These are phyloP conservation scores for Xylaria sp. DNA, from an alignment of 2,329 filamentous ascomycete species.

Conservation along the genomic window DNA sequence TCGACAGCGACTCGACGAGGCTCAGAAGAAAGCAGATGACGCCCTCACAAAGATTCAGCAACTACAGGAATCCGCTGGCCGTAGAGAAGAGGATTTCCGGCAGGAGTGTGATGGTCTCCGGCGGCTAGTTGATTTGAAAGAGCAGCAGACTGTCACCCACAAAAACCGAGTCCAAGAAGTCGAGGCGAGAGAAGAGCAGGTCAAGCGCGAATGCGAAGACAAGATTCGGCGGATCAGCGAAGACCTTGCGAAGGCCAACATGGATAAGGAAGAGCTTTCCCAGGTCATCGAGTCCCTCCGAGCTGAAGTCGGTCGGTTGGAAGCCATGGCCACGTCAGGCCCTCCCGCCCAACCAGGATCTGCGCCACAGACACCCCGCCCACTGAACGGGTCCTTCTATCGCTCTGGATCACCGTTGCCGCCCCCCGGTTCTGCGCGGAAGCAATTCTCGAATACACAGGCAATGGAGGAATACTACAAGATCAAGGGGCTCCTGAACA, in stretches of 20 bases:
- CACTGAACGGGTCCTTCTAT: constrained; percentile 56
- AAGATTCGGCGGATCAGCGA: constrained; percentile 58
- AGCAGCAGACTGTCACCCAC: constrained; percentile 74
- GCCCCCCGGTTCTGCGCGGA: constrained; percentile 62
- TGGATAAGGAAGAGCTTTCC: constrained; percentile 50
- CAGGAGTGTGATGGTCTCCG: constrained; percentile 82
- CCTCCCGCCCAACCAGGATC: constrained; percentile 47
- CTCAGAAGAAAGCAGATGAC: constrained; percentile 86
- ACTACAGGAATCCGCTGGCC: constrained; percentile 79
- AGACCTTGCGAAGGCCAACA: constrained; percentile 59
- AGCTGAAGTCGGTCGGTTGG: constrained; percentile 56
- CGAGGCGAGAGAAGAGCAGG: constrained; percentile 62
- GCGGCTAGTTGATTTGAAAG: constrained; percentile 80
- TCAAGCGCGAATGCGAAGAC: constrained; percentile 68
- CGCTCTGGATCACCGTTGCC: constrained; percentile 64
- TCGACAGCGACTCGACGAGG: constrained; percentile 77
- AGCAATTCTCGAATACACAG: constrained; percentile 63
- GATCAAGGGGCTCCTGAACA: constrained; percentile 72
- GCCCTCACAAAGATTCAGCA: constrained; percentile 80
- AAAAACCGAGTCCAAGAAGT: constrained; percentile 71
- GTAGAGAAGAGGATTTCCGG: constrained; percentile 83
- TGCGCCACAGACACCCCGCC: constrained; percentile 61
- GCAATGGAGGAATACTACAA: constrained; percentile 67
- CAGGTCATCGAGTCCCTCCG: constrained; percentile 55
- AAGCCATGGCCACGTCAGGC: constrained; percentile 50